Evolutionary conservation across 2,329 filamentous ascomycete species (phyloP).

Genomic region (Nothopassalora personata): DNA sequence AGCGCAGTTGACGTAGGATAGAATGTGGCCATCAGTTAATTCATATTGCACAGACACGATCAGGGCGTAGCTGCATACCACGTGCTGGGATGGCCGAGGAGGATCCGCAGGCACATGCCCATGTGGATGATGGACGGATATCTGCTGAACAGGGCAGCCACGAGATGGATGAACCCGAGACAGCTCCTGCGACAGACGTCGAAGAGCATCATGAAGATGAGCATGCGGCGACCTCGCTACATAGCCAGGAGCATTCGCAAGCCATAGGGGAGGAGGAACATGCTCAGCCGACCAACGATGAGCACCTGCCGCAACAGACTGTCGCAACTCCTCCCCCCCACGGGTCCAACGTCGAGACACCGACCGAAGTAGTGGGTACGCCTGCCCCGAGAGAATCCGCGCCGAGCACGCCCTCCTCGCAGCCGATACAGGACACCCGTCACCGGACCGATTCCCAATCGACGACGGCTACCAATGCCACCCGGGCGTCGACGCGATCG

Average conservation of each 20-base stretch:
- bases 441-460: conserved; percentile 57
- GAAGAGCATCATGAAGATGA: conserved; percentile 9
- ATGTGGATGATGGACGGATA: conserved; percentile 14
- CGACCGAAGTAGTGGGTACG: not conserved
- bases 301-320: not conserved
- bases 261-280: conserved; percentile 4
- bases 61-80: conserved; percentile 8
- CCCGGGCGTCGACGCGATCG: conserved; percentile 44
- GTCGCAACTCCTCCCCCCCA: conserved; percentile 3
- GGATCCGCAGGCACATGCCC: conserved; percentile 18
- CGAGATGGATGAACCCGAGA: conserved; percentile 8
- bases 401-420: conserved; percentile 17
- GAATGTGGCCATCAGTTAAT: not conserved
- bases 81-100: conserved; percentile 31
- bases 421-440: conserved; percentile 27
- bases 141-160: conserved; percentile 12
- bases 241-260: conserved; percentile 9
- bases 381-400: conserved; percentile 16
- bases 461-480: conserved; percentile 47
- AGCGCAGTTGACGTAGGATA: not conserved
- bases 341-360: conserved; percentile 1
- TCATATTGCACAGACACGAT: not conserved
- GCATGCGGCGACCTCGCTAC: conserved; percentile 3
- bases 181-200: not conserved
- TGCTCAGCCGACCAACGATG: conserved; percentile 8